Evolutionary conservation across 2,329 filamentous ascomycete genomes (phyloP), one percentile per base, ranked within the genome.

Genomic region (Thelonectria rubi): DNA sequence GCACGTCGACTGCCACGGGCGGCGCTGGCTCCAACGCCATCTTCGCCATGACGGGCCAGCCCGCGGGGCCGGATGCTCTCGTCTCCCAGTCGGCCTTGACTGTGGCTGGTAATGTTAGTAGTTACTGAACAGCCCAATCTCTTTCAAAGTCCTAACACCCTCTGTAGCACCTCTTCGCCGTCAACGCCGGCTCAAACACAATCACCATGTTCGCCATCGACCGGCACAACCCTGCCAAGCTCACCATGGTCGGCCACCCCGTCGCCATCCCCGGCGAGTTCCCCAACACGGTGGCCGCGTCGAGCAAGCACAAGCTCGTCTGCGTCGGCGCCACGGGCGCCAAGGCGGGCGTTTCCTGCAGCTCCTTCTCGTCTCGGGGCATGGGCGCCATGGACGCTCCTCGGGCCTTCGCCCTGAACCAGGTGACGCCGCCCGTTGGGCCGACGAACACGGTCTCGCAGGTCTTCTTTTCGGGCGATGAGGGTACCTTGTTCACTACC

Each of bases 371-470:
- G 0, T 12, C 60, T 1, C 30, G 63, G 0, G 83, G 82, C 0
- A 69, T 86, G 1, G 70, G 64, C 0, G 64, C 74, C 5, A 79
- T 84, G 72, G 83, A 86, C 57, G 72, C 57, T 1, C 77, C 84
- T 0, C 78, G 82, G 0, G 57, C 76, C 0, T 82, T 88, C 60
- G 77, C 82, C 12, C 68, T 89, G 1, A 73, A 75, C 1, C 87
- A 89, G 69, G 81, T 80, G 0, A 88, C 84, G 0, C 87, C 88
- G 0, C 86, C 88, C 0, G 72, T 77, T 0, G 87, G 86, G 0
- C 86, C 87, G 0, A 73, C 77, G 2, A 87, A 88, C 72, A 88
- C 84, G 0, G 79, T 89, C 3, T 88, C 86, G 0, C 86, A 89
- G 8, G 78, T 82, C 0, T 85, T 88, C 71, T 89, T 88, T 75